Percentiles rank a stretch among this genome's conserved stretches.
Conservation (phyloP, 2,329 filamentous ascomycete species). For the Daldinia sp. region DNA sequence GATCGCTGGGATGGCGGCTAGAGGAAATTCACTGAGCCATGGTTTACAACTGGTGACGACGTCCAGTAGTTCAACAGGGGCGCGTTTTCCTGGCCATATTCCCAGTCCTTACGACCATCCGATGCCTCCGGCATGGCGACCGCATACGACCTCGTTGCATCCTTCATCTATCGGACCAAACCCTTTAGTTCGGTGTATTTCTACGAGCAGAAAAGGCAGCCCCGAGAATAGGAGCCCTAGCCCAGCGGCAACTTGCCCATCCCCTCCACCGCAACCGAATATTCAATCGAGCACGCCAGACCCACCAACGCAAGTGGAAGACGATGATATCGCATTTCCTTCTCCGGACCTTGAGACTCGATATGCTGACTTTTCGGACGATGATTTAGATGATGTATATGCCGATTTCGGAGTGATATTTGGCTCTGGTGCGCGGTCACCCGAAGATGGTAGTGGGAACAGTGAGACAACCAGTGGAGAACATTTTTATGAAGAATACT, state of each 20-base stretch:
- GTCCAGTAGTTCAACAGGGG: constrained; percentile 34
- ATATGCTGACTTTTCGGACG: constrained; percentile 52
- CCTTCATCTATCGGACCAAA: not conserved
- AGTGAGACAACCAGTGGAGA: constrained; percentile 47
- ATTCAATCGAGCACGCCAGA: not conserved
- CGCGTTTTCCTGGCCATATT: constrained; percentile 44
- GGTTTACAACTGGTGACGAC: constrained; percentile 46
- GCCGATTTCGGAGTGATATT: constrained; percentile 64
- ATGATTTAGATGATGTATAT: constrained; percentile 61
- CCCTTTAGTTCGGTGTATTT: not conserved
- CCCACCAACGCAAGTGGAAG: constrained; percentile 47
- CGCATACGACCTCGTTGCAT: constrained; percentile 40
- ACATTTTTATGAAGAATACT: constrained; percentile 61
- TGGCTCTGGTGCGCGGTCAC: constrained; percentile 43
- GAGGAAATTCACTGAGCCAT: constrained; percentile 48
- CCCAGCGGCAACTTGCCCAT: not conserved
- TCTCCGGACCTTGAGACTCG: constrained; percentile 55
- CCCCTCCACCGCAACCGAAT: not conserved
- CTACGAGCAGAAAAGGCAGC: not conserved
- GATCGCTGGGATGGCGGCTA: constrained; percentile 46
- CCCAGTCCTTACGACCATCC: constrained; percentile 23
- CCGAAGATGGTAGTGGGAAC: constrained; percentile 36
- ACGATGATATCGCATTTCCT: constrained; percentile 58
- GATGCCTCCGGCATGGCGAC: constrained; percentile 41
- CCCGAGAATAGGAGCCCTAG: not conserved